These are phyloP conservation scores for Picea abies DNA, from an alignment of 83 land plant genomes.

Conservation along the genomic window DNA sequence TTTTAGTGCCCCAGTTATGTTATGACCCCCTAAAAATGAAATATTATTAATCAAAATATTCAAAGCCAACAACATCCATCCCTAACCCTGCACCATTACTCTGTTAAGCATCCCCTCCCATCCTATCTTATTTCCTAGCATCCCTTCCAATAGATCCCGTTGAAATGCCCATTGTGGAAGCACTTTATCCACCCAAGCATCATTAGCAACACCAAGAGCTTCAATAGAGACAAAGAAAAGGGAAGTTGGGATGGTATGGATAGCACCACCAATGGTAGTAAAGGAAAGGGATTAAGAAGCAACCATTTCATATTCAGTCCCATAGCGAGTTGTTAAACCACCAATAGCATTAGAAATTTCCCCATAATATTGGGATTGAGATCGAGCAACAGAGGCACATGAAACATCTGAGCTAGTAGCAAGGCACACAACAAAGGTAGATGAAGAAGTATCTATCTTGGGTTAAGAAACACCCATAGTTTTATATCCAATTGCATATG, in stretches of 20 bases:
- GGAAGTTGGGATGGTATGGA: too few relatives aligned
- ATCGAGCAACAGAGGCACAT: not conserved
- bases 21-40: too few relatives aligned
- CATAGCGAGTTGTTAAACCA: not conserved
- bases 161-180: not conserved
- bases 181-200: not conserved
- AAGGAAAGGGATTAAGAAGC: too few relatives aligned
- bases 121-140: not conserved
- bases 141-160: not conserved
- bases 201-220: too few relatives aligned
- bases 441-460: not conserved
- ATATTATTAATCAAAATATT: not conserved
- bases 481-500: not conserved
- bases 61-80: not conserved
- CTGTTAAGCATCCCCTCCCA: not conserved
- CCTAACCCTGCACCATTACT: not conserved
- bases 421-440: not conserved
- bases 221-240: too few relatives aligned
- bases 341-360: not conserved
- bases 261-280: too few relatives aligned
- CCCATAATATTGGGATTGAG: not conserved
- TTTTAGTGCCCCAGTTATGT: too few relatives aligned
- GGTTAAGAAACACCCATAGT: not conserved
- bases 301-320: too few relatives aligned
- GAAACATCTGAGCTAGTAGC: not conserved